Base-by-base conservation (phyloP, 805 yeast species). In the Huiozyma sinensis region DNA sequence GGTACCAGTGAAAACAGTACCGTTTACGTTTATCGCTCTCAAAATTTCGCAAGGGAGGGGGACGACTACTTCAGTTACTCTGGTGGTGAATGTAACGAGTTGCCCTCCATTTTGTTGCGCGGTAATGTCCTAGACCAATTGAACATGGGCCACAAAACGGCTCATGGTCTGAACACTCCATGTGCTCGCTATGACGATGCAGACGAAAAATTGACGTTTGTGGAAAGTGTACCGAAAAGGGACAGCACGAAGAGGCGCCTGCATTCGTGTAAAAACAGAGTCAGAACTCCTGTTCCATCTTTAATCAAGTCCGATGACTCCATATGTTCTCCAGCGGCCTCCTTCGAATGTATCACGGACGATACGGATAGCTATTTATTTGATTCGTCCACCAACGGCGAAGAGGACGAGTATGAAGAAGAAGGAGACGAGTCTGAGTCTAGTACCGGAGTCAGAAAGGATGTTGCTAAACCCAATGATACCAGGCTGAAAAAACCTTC, bases 51-150 rank as follows among this genome's bases (percentile, higher is more conserved):
- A 17, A 36, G 34, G 6, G 57, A 53, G 41, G 55, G 55, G 32
- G 24, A 37, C 6, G 57, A 53, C 39, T 53, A 53, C 39, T 53
- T 53, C 33, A 48, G 49, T 32, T 53, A 52, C 40, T 33, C 39
- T 36, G 33, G 28, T 27, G 41, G 36, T 33, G 17, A 40, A 2
- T 17, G 24, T 4, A 17, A 17, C 24, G 28, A 9, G 44, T 44
- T 6, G 8, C 12, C 4, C 30, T 3, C 24, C 24, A 17, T 17
- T 17, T 17, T 17, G 24, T 17, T 17, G 24, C 24, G 24, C 13
- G 34, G 17, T 32, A 10, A 7, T 8, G 24, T 2, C 6, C 13
- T 13, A 17, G 24, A 10, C 27, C 24, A 17, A 2, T 17, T 17
- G 24, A 17, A 17, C 24, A 17, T 17, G 24, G 24, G 24, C 24